Percentiles rank a stretch among this genome's conserved stretches.
Conservation (phyloP, 2,329 filamentous ascomycete genomes). For the Fusarium sp. region DNA sequence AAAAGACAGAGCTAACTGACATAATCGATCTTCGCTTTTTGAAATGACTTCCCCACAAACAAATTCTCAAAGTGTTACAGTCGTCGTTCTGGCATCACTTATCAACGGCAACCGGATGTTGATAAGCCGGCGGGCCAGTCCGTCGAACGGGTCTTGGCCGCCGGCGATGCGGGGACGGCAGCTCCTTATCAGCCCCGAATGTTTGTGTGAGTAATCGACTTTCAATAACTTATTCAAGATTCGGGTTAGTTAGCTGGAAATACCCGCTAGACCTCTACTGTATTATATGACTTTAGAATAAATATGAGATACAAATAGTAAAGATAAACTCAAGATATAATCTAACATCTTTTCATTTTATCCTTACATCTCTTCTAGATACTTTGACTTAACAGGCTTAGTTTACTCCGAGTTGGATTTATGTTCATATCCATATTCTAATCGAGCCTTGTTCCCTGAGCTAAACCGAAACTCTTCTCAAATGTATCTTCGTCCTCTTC, state of each 20-base stretch:
- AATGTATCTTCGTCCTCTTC: conserved; percentile 51
- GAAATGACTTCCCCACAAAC: not conserved
- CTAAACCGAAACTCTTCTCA: conserved; percentile 26
- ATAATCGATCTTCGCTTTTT: not conserved
- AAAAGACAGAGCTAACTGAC: not conserved
- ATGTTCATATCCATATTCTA: not conserved
- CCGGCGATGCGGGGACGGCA: conserved; percentile 11
- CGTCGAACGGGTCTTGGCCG: conserved; percentile 12
- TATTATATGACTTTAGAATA: not conserved
- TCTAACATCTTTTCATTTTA: too few relatives aligned
- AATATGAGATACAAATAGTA: too few relatives aligned
- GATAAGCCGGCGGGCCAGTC: conserved; percentile 17
- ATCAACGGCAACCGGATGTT: not conserved
- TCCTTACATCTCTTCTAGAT: too few relatives aligned
- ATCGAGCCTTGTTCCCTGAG: not conserved
- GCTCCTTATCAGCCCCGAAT: conserved; percentile 6
- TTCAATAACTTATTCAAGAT: not conserved
- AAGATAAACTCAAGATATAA: too few relatives aligned
- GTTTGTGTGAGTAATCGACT: conserved; percentile 6
- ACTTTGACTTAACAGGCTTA: too few relatives aligned
- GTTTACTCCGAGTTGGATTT: too few relatives aligned
- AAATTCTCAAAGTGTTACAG: conserved; percentile 4
- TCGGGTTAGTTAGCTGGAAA: conserved; percentile 5
- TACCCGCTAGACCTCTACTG: not conserved
- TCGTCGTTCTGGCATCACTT: conserved; percentile 3